These are phyloP conservation scores for Aspergillus nanangensis DNA, from an alignment of 495 filamentous ascomycete genomes.

Conservation along the genomic window DNA sequence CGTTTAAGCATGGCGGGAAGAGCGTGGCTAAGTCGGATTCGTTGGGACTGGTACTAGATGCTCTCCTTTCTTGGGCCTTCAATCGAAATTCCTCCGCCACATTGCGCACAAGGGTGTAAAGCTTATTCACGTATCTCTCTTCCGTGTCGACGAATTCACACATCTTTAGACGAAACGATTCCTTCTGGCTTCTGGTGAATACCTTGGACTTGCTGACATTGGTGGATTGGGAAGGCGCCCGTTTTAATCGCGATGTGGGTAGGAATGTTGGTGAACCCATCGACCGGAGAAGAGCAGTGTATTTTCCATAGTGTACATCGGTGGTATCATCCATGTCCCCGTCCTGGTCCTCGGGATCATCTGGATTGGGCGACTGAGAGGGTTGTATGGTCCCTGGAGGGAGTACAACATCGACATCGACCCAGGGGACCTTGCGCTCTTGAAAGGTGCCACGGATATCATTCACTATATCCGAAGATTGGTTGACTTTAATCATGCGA, in stretches of 20 bases:
- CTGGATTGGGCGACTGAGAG: conserved; percentile 32
- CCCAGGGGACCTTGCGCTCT: conserved; percentile 71
- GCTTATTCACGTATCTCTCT: conserved; percentile 82
- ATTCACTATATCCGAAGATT: conserved; percentile 63
- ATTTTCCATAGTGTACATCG: conserved; percentile 66
- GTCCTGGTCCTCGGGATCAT: conserved; percentile 23
- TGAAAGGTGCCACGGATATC: conserved; percentile 68
- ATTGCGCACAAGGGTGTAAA: conserved; percentile 74
- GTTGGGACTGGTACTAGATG: conserved; percentile 66
- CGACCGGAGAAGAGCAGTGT: conserved; percentile 65
- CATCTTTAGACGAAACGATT: conserved; percentile 81
- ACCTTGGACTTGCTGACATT: conserved; percentile 66
- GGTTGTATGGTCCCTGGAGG: conserved; percentile 67
- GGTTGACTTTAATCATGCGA: conserved; percentile 73
- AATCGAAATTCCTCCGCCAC: conserved; percentile 69
- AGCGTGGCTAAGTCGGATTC: conserved; percentile 67
- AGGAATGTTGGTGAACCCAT: conserved; percentile 82
- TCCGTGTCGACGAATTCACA: conserved; percentile 91
- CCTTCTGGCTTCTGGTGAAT: conserved; percentile 76
- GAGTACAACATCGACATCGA: conserved; percentile 85
- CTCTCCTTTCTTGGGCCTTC: conserved; percentile 53
- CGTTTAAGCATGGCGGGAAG: conserved; percentile 74
- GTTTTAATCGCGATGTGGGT: conserved; percentile 79
- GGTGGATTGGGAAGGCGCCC: conserved; percentile 82
- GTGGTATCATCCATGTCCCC: conserved; percentile 52